Evolutionary conservation across 306 rosid species (phyloP).

Genomic region (Prunus salicina): DNA sequence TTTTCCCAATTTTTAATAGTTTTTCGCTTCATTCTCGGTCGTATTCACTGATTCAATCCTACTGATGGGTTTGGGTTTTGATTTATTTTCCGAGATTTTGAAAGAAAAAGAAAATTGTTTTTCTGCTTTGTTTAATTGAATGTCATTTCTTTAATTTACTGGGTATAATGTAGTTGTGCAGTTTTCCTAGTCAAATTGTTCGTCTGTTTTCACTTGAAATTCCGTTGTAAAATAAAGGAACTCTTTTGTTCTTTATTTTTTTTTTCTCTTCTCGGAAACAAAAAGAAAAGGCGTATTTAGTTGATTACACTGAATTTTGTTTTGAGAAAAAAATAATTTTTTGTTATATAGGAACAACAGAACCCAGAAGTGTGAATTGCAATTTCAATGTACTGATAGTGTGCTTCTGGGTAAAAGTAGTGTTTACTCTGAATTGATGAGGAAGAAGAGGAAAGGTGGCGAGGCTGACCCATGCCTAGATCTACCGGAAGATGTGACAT

Average conservation of each 20-base stretch:
- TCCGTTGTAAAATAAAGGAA: neutral
- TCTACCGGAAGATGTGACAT: slow-evolving; percentile 35
- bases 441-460: slow-evolving; percentile 97
- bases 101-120: no score
- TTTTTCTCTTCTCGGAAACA: neutral
- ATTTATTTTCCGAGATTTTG: neutral
- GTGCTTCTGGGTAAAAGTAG: slow-evolving; percentile 18
- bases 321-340: neutral
- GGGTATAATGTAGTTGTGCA: slow-evolving; percentile 1
- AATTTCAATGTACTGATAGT: slow-evolving; percentile 13
- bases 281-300: neutral
- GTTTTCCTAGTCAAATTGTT: neutral
- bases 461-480: slow-evolving; percentile 50
- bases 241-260: neutral
- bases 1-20: neutral
- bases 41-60: neutral
- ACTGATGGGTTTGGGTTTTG: neutral
- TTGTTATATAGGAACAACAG: slow-evolving; percentile 1
- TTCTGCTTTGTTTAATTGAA: neutral
- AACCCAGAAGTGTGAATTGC: slow-evolving; percentile 18
- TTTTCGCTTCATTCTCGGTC: neutral
- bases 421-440: slow-evolving; percentile 53
- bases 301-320: slow-evolving; percentile 17
- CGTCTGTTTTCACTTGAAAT: neutral
- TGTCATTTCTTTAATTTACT: neutral